These are phyloP conservation scores for Jaapia argillacea DNA, from an alignment of 768 basidiomycete genomes.

Conservation along the genomic window DNA sequence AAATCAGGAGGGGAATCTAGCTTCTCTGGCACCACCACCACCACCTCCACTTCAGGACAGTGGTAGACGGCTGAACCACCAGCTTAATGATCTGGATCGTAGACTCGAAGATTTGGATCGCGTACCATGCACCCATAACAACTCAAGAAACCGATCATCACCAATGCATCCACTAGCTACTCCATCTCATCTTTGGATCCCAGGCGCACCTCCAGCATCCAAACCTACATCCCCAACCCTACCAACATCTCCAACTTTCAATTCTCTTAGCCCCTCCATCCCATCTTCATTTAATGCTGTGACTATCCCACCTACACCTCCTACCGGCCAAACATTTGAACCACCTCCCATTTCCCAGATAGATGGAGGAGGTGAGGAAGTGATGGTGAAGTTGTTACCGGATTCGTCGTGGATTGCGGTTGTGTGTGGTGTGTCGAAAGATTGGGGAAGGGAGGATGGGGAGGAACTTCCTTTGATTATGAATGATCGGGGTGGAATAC, in stretches of 20 bases:
- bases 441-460: slow-evolving; percentile 18
- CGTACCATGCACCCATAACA: too few species aligned
- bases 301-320: slow-evolving; percentile 28
- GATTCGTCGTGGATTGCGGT: slow-evolving; percentile 68
- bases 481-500: slow-evolving; percentile 19
- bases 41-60: neutral
- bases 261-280: slow-evolving; percentile 5
- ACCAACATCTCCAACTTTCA: slow-evolving; percentile 4
- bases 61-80: neutral
- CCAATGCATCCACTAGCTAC: slow-evolving; percentile 24
- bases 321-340: slow-evolving; percentile 6
- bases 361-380: slow-evolving; percentile 4
- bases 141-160: too few species aligned
- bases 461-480: slow-evolving; percentile 56
- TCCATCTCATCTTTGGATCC: slow-evolving; percentile 46
- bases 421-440: slow-evolving; percentile 63
- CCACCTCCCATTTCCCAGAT: neutral
- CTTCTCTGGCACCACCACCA: neutral
- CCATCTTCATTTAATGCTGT: slow-evolving; percentile 11
- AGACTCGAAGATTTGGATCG: neutral
- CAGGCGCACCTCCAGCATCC: slow-evolving; percentile 43
- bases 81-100: neutral
- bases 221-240: slow-evolving; percentile 21
- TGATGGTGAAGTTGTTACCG: slow-evolving; percentile 40
- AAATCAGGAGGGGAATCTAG: neutral